Base-by-base conservation (phyloP, 352 stramenopile genomes). In the Phytophthora syringae region DNA sequence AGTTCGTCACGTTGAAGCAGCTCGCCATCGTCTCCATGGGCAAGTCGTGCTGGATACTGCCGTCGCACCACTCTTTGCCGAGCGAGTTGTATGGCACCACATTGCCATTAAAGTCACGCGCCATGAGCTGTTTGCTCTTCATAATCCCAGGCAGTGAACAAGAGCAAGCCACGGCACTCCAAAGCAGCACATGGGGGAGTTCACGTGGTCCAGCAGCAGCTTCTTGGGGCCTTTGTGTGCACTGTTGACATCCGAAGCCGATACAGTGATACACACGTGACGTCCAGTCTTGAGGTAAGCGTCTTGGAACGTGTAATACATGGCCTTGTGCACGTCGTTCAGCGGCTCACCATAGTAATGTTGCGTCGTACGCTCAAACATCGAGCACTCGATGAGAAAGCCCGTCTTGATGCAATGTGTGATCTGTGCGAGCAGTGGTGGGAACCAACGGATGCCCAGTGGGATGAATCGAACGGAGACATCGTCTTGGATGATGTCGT, bases 211-310 rank as follows among this genome's bases (percentile, higher is more conserved):
- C 48, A 98, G 61, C 60, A 98, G 70, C 34, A 98, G 74, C 54
- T 92, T 93, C 55, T 92, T 87, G 7, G 83, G 77, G 0, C 77
- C 79, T 48, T 75, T 97, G 80, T 80, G 93, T 0, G 66, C 52
- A 77, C 61, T 96, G 74, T 84, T 98, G 83, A 84, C 76, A 45
- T 95, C 86, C 20, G 83, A 96, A 9, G 93, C 92, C 0, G 92
- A 97, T 5, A 98, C 93, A 0, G 93, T 98, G 68, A 98, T 98
- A 67, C 92, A 98, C 49, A 98, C 88, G 75, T 98, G 88, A 52
- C 97, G 96, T 4, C 90, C 81, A 0, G 95, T 98, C 53, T 92
- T 86, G 57, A 97, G 79, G 72, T 92, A 98, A 16, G 95, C 95
- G 70, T 98, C 95, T 65, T 97, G 90, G 76, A 98, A 98, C 0